Base-by-base conservation (phyloP, 768 basidiomycete genomes). In the Gelatoporia subvermispora region DNA sequence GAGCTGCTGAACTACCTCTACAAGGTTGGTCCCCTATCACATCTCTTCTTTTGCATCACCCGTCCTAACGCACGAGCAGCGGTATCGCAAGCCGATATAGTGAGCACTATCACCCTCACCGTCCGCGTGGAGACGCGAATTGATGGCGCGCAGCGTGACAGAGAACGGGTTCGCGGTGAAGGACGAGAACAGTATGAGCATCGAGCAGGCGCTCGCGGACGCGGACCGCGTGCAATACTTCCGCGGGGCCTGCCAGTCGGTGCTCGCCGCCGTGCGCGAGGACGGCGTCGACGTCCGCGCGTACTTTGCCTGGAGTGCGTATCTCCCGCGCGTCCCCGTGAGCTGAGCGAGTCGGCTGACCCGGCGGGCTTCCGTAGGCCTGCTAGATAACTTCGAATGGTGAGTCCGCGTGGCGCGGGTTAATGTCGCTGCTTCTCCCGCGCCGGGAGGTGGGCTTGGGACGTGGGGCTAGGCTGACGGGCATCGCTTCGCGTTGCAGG, bases 301-400 rank as follows among this genome's bases (percentile, higher is more conserved):
- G 1, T 87, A 85, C 62, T 84, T 85, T 68, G 76, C 81, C 1
- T 84, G 83, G 82, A 83, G 81, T 81, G 51, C 40, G 79, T 67
- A 15, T 31, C 44, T 41, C 23, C 39, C 35, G n/a, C 1, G 25
- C 34, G 36, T 16, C 31, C 34, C 48, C 45, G 20, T 20, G 13
- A 21, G 15, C 18, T 39, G 3, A 20, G 25, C 49, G n/a, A 34
- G 43, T 35, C 35, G 17, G n/a, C 41, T 58, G 21, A 49, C 40
- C 28, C 22, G 45, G 8, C 24, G 47, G 24, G 10, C 37, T 23
- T 45, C 24, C 28, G 22, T 35, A 81, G 79, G 80, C 68, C 71
- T 85, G 58, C 61, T 86, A 38, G 83, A 85, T 58, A 85, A 85
- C 65, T 84, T 85, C 52, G 84, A 86, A 65, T 84, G 84, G 80